Base-by-base conservation (phyloP, 1,284 basidiomycete species). In the Microbotryum intermedium region DNA sequence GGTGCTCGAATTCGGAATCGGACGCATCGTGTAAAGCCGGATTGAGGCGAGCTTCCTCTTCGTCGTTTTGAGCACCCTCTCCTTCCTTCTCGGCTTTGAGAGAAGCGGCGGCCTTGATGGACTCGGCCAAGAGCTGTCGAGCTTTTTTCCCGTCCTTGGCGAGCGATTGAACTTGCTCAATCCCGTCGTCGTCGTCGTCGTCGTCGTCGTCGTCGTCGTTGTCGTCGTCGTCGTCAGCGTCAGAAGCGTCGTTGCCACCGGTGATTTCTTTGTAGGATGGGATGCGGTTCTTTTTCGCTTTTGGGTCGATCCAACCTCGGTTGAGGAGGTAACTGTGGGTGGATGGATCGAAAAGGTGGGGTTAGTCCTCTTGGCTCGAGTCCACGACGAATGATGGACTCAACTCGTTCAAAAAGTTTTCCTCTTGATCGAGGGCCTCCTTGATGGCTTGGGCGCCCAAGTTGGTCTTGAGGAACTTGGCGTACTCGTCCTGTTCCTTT, bases 361-460 rank as follows among this genome's bases (percentile, higher is more conserved):
- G 46, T 11, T 10, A 20, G 44, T 2, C 23, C 6, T 3, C 6
- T 45, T 23, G 6, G 9, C 20, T 34, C 30, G 48, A 42, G 16
- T 42, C 25, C 11, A 50, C 20, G 6, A 6, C 47, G 6, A 48
- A 9, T 10, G 21, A 7, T 25, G 48, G 42, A 79, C 84, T 70
- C 71, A n/a, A 95, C 90, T 90, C 87, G 78, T 93, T 82, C 55
- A 98, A 77, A 72, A 98, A 98, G 63, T 92, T 85, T 63, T 74
- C 76, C 65, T 74, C 72, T 20, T 71, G 71, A 34, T 73, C 71
- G n/a, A 71, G 50, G 10, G 66, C 60, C 11, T 68, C 62, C 34
- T 58, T 60, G 49, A 70, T 58, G 6, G 61, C 69, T 39, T 61
- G 57, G 42, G 56, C 66, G 0, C 64, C 58, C 45, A 66, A 65